phyloP scores from a whole-genome alignment of 2,329 filamentous ascomycete species.

The Trichoderma aggressivum region DNA sequence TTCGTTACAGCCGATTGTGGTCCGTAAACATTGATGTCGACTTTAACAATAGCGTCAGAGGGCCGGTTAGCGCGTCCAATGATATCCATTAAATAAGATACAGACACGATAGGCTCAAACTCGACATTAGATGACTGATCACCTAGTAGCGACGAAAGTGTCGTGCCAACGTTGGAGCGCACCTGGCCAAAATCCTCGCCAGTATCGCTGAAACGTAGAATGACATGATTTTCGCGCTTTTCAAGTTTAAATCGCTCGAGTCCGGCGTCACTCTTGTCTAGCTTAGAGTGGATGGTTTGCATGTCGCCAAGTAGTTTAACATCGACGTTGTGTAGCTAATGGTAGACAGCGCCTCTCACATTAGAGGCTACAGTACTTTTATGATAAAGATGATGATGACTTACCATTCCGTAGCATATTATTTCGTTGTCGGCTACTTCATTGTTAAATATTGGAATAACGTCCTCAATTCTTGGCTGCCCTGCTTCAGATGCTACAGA shows the following conservation, averaged over 20 bases:
- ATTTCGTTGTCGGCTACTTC: background rate
- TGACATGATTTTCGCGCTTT: background rate
- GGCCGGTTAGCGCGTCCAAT: slow-evolving; percentile 28
- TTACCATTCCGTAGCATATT: slow-evolving; percentile 15
- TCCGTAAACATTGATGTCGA: slow-evolving; percentile 40
- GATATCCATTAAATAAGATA: slow-evolving; percentile 22
- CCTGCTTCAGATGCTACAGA: background rate
- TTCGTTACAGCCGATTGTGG: slow-evolving; percentile 19
- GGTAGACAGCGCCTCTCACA: too few relatives aligned
- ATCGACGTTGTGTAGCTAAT: slow-evolving; percentile 8
- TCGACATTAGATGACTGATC: background rate
- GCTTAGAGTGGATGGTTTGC: background rate
- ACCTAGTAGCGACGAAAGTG: background rate
- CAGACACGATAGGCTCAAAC: slow-evolving; percentile 18
- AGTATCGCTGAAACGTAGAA: background rate
- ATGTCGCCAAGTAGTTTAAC: slow-evolving; percentile 8
- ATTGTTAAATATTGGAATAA: background rate
- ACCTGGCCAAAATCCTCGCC: background rate
- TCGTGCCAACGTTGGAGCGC: background rate
- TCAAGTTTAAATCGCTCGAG: background rate
- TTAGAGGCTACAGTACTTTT: background rate
- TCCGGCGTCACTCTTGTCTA: background rate
- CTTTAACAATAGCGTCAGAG: slow-evolving; percentile 28
- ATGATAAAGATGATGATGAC: background rate
- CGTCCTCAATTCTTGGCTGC: background rate